Conservation (phyloP, 164 flowering plant species). For the Litsea cubeba region DNA sequence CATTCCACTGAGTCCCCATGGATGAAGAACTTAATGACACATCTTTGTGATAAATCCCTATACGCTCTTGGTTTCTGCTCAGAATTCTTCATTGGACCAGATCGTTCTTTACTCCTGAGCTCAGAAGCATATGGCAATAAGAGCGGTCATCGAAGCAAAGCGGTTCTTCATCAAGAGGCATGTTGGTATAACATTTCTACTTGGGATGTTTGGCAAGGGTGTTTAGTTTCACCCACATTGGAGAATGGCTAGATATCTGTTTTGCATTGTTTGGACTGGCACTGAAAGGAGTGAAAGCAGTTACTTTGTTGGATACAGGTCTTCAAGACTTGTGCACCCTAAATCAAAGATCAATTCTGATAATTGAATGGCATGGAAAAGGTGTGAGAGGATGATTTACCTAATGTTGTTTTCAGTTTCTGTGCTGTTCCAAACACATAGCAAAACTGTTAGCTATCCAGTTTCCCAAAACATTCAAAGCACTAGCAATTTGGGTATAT, state of each 20-base stretch:
- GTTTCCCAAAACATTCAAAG: no score
- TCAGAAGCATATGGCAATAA: conserved; percentile 44
- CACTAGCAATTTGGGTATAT: not conserved
- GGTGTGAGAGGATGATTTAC: not conserved
- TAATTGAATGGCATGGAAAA: not conserved
- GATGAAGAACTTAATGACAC: conserved; percentile 31
- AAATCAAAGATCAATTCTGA: not conserved
- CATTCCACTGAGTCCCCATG: conserved; percentile 27
- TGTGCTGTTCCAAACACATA: not conserved
- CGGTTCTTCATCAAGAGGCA: conserved; percentile 66
- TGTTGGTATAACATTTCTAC: conserved; percentile 14
- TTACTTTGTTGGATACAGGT: not conserved
- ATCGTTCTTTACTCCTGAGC: conserved; percentile 51
- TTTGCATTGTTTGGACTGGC: not conserved
- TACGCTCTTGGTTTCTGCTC: conserved; percentile 64
- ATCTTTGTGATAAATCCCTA: conserved; percentile 49
- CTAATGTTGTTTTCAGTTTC: not conserved
- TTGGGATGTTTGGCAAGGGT: not conserved
- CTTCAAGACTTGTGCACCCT: not conserved
- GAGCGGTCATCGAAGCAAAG: conserved; percentile 47
- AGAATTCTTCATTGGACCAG: conserved; percentile 51
- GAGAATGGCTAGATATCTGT: not conserved
- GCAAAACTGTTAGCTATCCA: not conserved
- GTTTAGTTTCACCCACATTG: not conserved
- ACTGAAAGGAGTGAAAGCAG: not conserved